Evolutionary conservation across 2,329 filamentous ascomycete genomes (phyloP), one percentile per base, ranked within the genome.

Genomic region (Ramichloridium luteum): DNA sequence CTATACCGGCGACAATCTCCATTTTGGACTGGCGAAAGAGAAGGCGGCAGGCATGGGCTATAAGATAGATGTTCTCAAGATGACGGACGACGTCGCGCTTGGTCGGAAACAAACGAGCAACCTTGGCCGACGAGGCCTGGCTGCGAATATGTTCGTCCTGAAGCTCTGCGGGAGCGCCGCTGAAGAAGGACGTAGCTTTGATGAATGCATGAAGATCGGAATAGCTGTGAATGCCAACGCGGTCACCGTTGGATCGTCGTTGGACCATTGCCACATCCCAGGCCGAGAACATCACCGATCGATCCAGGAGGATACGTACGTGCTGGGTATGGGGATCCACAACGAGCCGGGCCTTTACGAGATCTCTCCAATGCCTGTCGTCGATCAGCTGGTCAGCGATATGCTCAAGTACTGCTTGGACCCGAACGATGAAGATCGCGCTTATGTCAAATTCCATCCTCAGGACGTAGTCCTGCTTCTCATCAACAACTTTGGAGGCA

Each of bases 211-310:
- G 35, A 54, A 58, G 37, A 59, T 66, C 35, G 62, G 62, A 9
- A 51, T 59, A 20, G 41, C 60, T 8, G 60, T 60, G 4, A 63
- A 62, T 39, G 53, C 46, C 12, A 56, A 64, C 25, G 48, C 67
- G 13, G 64, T 66, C 4, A 67, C 64, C 3, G 65, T 69, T 31
- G 66, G 64, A 2, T 61, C 64, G 9, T 63, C 60, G 30, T 41
- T 70, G 11, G 64, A 70, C 43, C 64, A 68, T 43, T 69, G 65
- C 43, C 64, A 68, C 40, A 65, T 70, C 3, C 65, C 65, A 3
- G 65, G 65, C 8, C 44, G 64, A 35, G 58, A 63, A 18, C 62
- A 64, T 5, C 66, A 70, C 35, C 61, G 69, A 40, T 41, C 45
- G 8, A 46, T 57, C n/a, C 50, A 51, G 8, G 38, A 50, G 13